Conservation (phyloP, 305 asterid species). For the Stenogyne calaminthoides region DNA sequence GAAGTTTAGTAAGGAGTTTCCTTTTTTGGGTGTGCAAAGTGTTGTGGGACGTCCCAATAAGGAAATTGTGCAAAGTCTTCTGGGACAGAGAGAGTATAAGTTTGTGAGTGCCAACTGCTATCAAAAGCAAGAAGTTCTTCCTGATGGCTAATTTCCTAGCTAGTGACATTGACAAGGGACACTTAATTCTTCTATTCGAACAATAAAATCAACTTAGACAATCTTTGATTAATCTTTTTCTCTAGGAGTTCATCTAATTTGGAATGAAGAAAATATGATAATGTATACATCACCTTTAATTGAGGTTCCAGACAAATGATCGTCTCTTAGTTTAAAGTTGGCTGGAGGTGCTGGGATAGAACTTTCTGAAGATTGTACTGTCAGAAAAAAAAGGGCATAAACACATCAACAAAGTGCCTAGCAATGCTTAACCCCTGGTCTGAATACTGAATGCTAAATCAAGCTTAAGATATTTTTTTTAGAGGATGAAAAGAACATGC, state of each 20-base stretch:
- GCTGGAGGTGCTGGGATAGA: slow-evolving; percentile 78
- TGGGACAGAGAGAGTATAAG: too few species aligned
- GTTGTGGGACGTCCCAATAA: too few species aligned
- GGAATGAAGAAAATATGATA: background rate
- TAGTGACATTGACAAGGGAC: background rate
- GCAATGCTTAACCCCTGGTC: slow-evolving; percentile 1
- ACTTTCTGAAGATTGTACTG: slow-evolving; percentile 76
- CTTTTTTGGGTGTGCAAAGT: too few species aligned
- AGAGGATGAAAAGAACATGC: slow-evolving; percentile 1
- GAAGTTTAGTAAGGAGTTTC: too few species aligned
- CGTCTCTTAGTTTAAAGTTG: slow-evolving; percentile 80
- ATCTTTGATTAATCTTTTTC: background rate
- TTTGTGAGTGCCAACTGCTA: background rate
- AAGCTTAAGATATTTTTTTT: background rate
- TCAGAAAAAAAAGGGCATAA: slow-evolving; percentile 30
- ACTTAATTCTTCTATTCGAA: background rate
- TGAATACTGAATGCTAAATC: slow-evolving; percentile 22
- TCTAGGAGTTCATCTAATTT: slow-evolving; percentile 9
- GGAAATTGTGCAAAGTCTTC: too few species aligned
- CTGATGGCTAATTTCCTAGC: slow-evolving; percentile 9
- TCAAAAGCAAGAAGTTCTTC: background rate
- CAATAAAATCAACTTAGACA: background rate
- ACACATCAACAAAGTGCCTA: slow-evolving; percentile 25
- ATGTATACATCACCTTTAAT: slow-evolving; percentile 63
- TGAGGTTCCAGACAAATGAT: slow-evolving; percentile 84